Percentiles rank a stretch among this genome's conserved stretches.
Evolutionary conservation across 2,329 filamentous ascomycete genomes (phyloP).

Genomic region (Lomentospora prolificans): DNA sequence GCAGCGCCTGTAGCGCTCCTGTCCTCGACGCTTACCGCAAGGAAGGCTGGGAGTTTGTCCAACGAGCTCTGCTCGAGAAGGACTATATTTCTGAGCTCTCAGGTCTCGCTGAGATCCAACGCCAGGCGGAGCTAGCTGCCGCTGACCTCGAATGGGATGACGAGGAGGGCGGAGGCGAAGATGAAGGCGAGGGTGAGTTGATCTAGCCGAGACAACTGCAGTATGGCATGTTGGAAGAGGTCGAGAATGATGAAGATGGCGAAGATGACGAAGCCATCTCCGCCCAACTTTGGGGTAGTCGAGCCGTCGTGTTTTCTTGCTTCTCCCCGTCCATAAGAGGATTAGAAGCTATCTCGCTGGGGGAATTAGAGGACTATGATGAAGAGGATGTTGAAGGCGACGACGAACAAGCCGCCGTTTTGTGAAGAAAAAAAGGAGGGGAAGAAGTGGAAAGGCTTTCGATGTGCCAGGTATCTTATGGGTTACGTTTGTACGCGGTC

Average conservation of each 20-base stretch:
- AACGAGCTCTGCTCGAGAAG: constrained; percentile 61
- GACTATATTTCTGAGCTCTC: constrained; percentile 72
- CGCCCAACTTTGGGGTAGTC: no score
- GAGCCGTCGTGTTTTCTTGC: not conserved
- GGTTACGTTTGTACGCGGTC: no score
- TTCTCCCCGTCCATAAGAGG: not conserved
- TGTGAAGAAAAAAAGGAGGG: no score
- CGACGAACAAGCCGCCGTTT: no score
- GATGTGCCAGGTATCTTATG: no score
- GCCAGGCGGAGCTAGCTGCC: constrained; percentile 41
- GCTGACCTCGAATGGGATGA: constrained; percentile 51
- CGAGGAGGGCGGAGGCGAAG: constrained; percentile 34
- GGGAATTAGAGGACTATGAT: no score
- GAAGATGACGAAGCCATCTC: not conserved
- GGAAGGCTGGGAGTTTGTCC: constrained; percentile 69
- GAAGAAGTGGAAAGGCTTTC: no score
- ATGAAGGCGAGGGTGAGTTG: constrained; percentile 46
- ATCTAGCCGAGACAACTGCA: constrained; percentile 18
- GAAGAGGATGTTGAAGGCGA: no score
- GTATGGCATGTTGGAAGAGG: not conserved
- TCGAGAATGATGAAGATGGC: not conserved
- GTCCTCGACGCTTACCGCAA: constrained; percentile 58
- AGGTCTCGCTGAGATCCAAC: constrained; percentile 62
- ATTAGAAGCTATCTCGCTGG: no score
- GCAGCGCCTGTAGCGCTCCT: constrained; percentile 66